A percentile compares a stretch with the other conserved stretches of the same genome.
phyloP scores from a whole-genome alignment of 1,284 basidiomycete species.

The Cryptococcus floricola region DNA sequence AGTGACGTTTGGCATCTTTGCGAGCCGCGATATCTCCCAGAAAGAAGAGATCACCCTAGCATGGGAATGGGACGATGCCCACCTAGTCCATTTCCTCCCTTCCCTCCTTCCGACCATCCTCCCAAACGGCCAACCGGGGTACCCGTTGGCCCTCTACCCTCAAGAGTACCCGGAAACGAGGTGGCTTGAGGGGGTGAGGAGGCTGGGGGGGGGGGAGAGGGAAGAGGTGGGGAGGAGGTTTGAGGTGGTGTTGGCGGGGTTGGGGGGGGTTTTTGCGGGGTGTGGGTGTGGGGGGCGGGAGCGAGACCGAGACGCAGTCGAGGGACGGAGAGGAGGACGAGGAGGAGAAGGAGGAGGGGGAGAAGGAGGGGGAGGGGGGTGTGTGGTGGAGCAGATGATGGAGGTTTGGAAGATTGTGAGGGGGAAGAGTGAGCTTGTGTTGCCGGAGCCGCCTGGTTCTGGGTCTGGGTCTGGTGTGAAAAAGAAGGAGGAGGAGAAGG shows the following conservation, averaged over 20 bases:
- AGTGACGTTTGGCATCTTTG: constrained; percentile 78
- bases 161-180: fast-evolving
- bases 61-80: constrained; percentile 96
- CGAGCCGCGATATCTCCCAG: constrained; percentile 61
- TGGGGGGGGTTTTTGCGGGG: not conserved
- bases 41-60: constrained; percentile 85
- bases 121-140: not conserved
- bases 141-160: too few species aligned
- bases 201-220: constrained; percentile 54
- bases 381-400: constrained; percentile 63
- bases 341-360: too few species aligned
- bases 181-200: constrained; percentile 46
- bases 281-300: too few species aligned
- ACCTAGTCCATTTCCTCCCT: constrained; percentile 71
- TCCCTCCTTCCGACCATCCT: constrained; percentile 21
- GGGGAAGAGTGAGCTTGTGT: constrained; percentile 1
- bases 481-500: not conserved
- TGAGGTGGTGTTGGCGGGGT: not conserved
- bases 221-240: not conserved
- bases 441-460: too few species aligned
- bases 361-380: constrained; percentile 48
- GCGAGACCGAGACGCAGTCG: too few species aligned
- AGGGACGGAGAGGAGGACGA: too few species aligned
- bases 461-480: not conserved
- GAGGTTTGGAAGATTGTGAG: constrained; percentile 54